Evolutionary conservation across 106 monocot genomes (phyloP).

Genomic region (Ottelia alismoides): DNA sequence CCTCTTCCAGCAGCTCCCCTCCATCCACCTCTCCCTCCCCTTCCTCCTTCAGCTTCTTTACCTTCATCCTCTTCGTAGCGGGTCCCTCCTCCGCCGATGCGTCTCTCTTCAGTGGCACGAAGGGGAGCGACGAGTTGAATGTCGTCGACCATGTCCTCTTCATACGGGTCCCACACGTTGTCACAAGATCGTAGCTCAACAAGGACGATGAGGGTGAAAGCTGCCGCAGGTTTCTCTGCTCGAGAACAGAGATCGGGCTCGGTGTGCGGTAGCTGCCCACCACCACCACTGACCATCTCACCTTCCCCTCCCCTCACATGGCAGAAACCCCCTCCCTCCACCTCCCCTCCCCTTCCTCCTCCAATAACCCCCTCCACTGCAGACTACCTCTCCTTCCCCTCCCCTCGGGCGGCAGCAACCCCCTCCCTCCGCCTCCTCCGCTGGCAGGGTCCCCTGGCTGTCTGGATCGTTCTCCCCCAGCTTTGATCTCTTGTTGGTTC

Average conservation of each 20-base stretch:
- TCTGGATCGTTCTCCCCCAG: no score
- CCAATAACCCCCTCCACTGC: no score
- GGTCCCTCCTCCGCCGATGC: no score
- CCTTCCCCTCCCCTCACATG: no score
- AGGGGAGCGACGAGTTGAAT: slow-evolving; percentile 15
- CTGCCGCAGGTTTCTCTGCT: slow-evolving; percentile 2
- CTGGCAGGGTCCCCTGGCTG: no score
- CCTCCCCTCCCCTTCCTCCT: no score
- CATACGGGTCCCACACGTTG: slow-evolving; percentile 36
- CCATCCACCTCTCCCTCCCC: not conserved
- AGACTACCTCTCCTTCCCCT: no score
- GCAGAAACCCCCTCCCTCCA: no score
- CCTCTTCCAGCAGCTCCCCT: slow-evolving; percentile 7
- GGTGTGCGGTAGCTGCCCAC: slow-evolving; percentile 32
- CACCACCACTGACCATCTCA: not conserved
- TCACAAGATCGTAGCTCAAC: slow-evolving; percentile 8
- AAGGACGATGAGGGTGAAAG: slow-evolving; percentile 7
- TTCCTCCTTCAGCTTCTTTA: slow-evolving; percentile 16
- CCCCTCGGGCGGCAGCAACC: no score
- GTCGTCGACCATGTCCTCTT: slow-evolving; percentile 44
- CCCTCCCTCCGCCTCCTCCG: no score
- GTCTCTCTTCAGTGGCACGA: no score
- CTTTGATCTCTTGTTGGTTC: no score
- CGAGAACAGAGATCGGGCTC: slow-evolving; percentile 65
- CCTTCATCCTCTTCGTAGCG: slow-evolving; percentile 16